phyloP scores from a whole-genome alignment of 495 filamentous ascomycete species.

The Xylaria cubensis region DNA sequence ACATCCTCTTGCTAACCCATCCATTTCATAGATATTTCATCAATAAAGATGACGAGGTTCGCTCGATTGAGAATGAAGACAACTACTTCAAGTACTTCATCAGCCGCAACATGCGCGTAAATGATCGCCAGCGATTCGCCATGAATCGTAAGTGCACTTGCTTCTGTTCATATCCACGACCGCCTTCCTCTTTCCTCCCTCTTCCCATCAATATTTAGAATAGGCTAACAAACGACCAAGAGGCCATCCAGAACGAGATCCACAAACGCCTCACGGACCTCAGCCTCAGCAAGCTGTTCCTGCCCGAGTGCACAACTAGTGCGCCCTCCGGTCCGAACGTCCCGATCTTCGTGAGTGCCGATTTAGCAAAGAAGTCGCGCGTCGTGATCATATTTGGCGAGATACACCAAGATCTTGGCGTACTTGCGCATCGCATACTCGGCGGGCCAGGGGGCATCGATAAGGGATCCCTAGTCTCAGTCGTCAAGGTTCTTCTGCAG shows the following conservation, averaged over 20 bases:
- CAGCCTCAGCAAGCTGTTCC: slow-evolving; percentile 60
- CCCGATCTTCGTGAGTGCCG: slow-evolving; percentile 68
- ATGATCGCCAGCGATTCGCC: slow-evolving; percentile 70
- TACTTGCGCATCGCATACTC: slow-evolving; percentile 72
- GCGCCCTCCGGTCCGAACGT: slow-evolving; percentile 61
- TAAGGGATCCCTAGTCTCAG: slow-evolving; percentile 67
- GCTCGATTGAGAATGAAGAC: slow-evolving; percentile 67
- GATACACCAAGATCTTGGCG: slow-evolving; percentile 70
- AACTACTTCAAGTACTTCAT: slow-evolving; percentile 75
- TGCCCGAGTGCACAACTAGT: slow-evolving; percentile 60
- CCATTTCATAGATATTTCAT: slow-evolving; percentile 66
- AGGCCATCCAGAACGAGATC: slow-evolving; percentile 67
- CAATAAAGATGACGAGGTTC: slow-evolving; percentile 74
- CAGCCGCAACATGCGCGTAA: slow-evolving; percentile 72
- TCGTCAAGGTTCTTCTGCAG: slow-evolving; percentile 61
- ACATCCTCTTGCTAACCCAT: slow-evolving; percentile 17
- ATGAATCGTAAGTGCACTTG: slow-evolving; percentile 64
- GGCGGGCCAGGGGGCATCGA: slow-evolving; percentile 65
- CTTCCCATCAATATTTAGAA: not conserved
- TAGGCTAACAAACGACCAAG: slow-evolving; percentile 46
- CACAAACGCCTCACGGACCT: slow-evolving; percentile 62
- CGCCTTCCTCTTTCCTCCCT: not conserved
- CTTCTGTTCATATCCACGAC: not conserved
- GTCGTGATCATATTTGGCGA: slow-evolving; percentile 81
- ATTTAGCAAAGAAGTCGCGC: slow-evolving; percentile 64